Evolutionary conservation across 805 yeast genomes (phyloP), one percentile per base, ranked within the genome.

Genomic region (Metschnikowia rubicola): DNA sequence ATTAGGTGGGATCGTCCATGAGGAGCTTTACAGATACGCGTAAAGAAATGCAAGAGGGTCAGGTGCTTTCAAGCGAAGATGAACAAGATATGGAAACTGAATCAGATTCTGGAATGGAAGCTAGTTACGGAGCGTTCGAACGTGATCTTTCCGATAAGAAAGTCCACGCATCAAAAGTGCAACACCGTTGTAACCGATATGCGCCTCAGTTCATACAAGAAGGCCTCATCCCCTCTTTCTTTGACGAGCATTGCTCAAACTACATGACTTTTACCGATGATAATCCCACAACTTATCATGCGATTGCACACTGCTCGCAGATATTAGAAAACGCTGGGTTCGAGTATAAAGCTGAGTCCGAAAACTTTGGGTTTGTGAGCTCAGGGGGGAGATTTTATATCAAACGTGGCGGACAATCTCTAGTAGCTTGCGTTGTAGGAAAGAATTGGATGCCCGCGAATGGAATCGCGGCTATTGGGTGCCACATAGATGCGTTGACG

Each of bases 201-300:
- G 26, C 7, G 26, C 26, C 26, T 21, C 26, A 21, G 7, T 21
- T 21, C 7, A 21, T 7, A 21, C 26, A 21, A 7, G 26, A 21
- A 21, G 7, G 7, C 26, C 26, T 21, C 26, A 21, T 5, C 7
- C 26, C 26, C 26, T 42, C 41, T 21, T 37, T 30, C 47, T 60
- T 55, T 46, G 56, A 57, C 12, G 40, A 37, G 1, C 54, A 48
- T 43, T 60, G 66, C 15, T 48, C 51, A 13, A 38, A 55, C 32
- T 69, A 66, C 48, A 52, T 70, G 39, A 47, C 50, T 19, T 68
- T 67, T 52, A 67, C 72, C 39, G 56, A 67, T 42, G 42, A 52
- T n/a, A 66, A 67, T 43, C 76, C 77, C n/a, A 70, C 77, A 3
- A 70, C 74, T 2, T 67, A 58, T 50, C 77, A 72, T 55, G 70